Percentiles rank a stretch among this genome's conserved stretches.
Evolutionary conservation across 139 green algal genomes (phyloP).

Genomic region (Zygnema circumcarinatum): DNA sequence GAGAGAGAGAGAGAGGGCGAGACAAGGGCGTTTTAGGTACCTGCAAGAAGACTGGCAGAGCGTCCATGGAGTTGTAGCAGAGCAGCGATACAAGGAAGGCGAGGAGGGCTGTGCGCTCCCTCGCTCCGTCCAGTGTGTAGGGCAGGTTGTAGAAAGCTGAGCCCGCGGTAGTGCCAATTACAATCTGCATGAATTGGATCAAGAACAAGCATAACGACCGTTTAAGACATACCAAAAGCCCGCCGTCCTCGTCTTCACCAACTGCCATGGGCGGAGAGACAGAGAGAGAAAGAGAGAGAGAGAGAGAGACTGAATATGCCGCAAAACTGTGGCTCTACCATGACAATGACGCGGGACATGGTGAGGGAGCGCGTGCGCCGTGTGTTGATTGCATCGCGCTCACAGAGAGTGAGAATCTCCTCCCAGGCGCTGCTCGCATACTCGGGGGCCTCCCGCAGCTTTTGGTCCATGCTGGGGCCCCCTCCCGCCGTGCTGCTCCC

Average conservation of each 20-base stretch:
- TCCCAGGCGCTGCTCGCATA: slow-evolving; percentile 13
- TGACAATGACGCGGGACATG: slow-evolving; percentile 50
- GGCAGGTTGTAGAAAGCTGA: slow-evolving; percentile 32
- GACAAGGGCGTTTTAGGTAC: too few relatives aligned
- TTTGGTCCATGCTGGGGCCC: neutral
- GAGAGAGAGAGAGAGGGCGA: too few relatives aligned
- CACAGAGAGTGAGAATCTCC: slow-evolving; percentile 43
- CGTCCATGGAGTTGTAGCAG: slow-evolving; percentile 62
- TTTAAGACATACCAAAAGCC: neutral
- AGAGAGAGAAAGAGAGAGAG: neutral
- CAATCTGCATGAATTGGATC: slow-evolving; percentile 36
- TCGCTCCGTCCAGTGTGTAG: neutral
- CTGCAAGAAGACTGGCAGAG: slow-evolving; percentile 59
- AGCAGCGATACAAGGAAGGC: slow-evolving; percentile 58
- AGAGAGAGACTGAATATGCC: too few relatives aligned
- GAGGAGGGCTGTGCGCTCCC: slow-evolving; percentile 18
- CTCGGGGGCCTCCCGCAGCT: slow-evolving; percentile 21
- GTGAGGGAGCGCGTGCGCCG: slow-evolving; percentile 54
- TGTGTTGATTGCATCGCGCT: slow-evolving; percentile 42
- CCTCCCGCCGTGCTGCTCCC: neutral
- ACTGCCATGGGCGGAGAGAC: neutral
- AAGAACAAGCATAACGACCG: neutral
- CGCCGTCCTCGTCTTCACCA: neutral
- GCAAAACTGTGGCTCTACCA: too few relatives aligned
- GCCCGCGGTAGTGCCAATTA: slow-evolving; percentile 40